These are phyloP conservation scores for Saccharomyces paradoxus DNA, from an alignment of 805 yeast species.

Conservation along the genomic window DNA sequence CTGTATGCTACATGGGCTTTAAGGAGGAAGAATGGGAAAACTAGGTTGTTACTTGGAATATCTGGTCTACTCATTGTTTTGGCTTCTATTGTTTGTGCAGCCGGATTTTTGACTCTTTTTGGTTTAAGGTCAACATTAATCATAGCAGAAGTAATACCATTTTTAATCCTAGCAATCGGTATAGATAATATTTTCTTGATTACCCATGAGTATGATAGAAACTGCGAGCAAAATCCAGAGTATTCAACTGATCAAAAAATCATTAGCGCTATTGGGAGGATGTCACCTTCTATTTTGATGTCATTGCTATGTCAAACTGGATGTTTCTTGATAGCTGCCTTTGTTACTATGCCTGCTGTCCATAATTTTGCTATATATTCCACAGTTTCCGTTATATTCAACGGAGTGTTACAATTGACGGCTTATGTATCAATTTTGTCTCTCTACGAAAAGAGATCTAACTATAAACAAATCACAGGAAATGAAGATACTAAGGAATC, in stretches of 20 bases:
- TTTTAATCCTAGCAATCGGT: constrained; percentile 88
- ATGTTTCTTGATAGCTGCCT: constrained; percentile 70
- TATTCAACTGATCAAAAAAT: constrained; percentile 51
- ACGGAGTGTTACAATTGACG: constrained; percentile 72
- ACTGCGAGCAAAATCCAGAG: constrained; percentile 39
- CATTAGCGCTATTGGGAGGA: constrained; percentile 54
- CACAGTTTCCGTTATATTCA: constrained; percentile 74
- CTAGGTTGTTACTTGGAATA: constrained; percentile 70
- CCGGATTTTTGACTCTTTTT: constrained; percentile 68
- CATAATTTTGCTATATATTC: constrained; percentile 86
- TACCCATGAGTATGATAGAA: constrained; percentile 64
- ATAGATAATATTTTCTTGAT: constrained; percentile 87
- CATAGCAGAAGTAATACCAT: constrained; percentile 95
- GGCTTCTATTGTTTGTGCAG: constrained; percentile 71
- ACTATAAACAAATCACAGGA: constrained; percentile 4
- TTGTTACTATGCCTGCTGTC: constrained; percentile 93
- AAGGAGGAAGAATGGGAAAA: constrained; percentile 27
- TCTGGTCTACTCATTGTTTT: constrained; percentile 79
- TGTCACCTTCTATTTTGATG: constrained; percentile 81
- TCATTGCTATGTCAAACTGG: constrained; percentile 72
- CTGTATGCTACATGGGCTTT: constrained; percentile 77
- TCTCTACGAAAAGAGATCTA: constrained; percentile 15
- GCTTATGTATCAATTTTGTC: constrained; percentile 67
- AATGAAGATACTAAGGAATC: constrained; percentile 1
- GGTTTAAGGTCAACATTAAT: constrained; percentile 83